Percentiles rank a stretch among this genome's conserved stretches.
Evolutionary conservation across 2,329 filamentous ascomycete genomes (phyloP).

Genomic region (Tetracladium maxilliforme): DNA sequence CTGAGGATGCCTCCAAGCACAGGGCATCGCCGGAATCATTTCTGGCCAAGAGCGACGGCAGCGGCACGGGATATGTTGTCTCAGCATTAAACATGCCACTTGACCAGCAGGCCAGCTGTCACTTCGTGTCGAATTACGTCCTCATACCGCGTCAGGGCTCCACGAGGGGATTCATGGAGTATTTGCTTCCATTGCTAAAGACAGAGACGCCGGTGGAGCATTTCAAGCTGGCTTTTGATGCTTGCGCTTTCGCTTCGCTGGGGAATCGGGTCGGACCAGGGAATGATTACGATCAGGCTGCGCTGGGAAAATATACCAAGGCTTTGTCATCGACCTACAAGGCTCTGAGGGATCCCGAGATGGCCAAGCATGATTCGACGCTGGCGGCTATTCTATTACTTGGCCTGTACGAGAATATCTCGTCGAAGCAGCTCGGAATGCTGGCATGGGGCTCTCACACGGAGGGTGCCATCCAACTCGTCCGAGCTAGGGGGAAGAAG

Average conservation of each 20-base stretch:
- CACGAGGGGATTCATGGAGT: conserved; percentile 42
- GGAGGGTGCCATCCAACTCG: conserved; percentile 47
- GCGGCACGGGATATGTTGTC: too few species aligned
- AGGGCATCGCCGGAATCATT: too few species aligned
- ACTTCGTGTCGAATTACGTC: conserved; percentile 47
- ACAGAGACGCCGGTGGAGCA: conserved; percentile 26
- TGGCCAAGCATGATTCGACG: conserved; percentile 38
- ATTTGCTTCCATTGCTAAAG: conserved; percentile 38
- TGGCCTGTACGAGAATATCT: conserved; percentile 40
- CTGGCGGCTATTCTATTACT: conserved; percentile 44
- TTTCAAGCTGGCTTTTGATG: conserved; percentile 40
- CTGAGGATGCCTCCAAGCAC: too few species aligned
- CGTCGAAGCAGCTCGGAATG: conserved; percentile 35
- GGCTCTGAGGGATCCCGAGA: conserved; percentile 33
- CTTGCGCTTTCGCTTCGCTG: conserved; percentile 41
- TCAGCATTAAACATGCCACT: conserved; percentile 21
- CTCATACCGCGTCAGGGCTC: conserved; percentile 33
- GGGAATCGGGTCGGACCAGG: too few species aligned
- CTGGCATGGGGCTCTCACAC: conserved; percentile 48
- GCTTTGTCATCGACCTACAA: conserved; percentile 36
- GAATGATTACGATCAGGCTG: too few species aligned
- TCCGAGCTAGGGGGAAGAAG: conserved; percentile 39
- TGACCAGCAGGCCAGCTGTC: conserved; percentile 39
- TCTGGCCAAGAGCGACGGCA: too few species aligned
- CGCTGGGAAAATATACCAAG: conserved; percentile 36